These are phyloP conservation scores for Dictyostelium capitatum DNA, from an alignment of 78 protist species.

Conservation along the genomic window DNA sequence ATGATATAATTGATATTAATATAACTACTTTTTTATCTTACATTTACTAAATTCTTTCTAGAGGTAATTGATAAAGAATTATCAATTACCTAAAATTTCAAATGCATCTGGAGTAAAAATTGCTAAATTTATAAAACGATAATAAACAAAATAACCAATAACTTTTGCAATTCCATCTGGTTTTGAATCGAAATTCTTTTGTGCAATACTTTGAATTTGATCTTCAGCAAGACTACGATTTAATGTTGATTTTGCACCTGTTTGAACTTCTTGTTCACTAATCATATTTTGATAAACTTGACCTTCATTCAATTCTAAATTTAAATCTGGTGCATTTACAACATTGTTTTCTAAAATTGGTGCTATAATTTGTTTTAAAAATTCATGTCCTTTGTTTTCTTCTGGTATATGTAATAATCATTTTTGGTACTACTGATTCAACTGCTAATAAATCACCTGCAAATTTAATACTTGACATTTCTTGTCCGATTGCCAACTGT, in stretches of 20 bases:
- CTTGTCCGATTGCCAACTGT: conserved; percentile 69
- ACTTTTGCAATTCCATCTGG: conserved; percentile 80
- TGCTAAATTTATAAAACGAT: conserved; percentile 87
- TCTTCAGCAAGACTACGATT: conserved; percentile 74
- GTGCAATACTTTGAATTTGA: conserved; percentile 44
- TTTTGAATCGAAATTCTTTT: conserved; percentile 64
- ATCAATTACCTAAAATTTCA: conserved; percentile 52
- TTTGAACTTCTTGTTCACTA: conserved; percentile 59
- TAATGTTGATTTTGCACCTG: conserved; percentile 64
- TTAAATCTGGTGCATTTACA: conserved; percentile 74
- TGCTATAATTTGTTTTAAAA: conserved; percentile 72
- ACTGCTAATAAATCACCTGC: conserved; percentile 65
- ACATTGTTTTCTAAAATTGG: conserved; percentile 72
- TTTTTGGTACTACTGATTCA: conserved; percentile 81
- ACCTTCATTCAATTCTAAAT: conserved; percentile 66
- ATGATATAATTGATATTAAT: not conserved
- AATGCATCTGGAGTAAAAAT: conserved; percentile 82
- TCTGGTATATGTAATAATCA: conserved; percentile 79
- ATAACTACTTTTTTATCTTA: not conserved
- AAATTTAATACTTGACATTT: conserved; percentile 78
- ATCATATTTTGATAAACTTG: conserved; percentile 75
- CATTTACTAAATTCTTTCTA: conserved; percentile 70
- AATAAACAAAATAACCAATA: conserved; percentile 76
- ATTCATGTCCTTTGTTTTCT: conserved; percentile 79
- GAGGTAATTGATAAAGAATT: conserved; percentile 61